phyloP scores from a whole-genome alignment of 805 yeast genomes.

The Suhomyces emberorum region DNA sequence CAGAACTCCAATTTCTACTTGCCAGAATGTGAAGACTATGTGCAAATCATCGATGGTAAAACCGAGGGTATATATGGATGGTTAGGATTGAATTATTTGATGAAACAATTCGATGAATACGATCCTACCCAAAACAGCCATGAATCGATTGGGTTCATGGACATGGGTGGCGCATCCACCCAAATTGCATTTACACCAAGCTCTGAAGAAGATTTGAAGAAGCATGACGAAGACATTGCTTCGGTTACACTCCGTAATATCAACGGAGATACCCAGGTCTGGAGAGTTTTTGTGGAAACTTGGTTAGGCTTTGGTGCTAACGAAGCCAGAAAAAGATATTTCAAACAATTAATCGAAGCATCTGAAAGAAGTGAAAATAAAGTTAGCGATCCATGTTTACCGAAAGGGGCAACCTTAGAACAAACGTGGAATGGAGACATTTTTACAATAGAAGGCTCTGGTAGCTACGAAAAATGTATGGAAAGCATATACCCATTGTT shows the following conservation, averaged over 20 bases:
- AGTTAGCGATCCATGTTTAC: constrained; percentile 78
- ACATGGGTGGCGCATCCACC: constrained; percentile 99
- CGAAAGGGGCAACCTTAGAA: constrained; percentile 51
- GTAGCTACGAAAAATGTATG: constrained; percentile 73
- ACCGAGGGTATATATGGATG: constrained; percentile 95
- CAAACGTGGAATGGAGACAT: constrained; percentile 45
- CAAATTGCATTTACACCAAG: constrained; percentile 92
- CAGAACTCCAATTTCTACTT: constrained; percentile 54
- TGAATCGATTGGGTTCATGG: constrained; percentile 88
- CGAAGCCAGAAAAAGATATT: constrained; percentile 77
- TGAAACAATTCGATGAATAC: constrained; percentile 58
- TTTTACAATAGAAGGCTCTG: constrained; percentile 66
- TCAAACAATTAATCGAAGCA: constrained; percentile 48
- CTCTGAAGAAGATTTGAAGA: constrained; percentile 50
- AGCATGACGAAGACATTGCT: constrained; percentile 72
- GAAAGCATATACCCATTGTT: constrained; percentile 71
- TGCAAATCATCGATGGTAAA: constrained; percentile 89
- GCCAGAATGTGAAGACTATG: constrained; percentile 62
- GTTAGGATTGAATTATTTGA: constrained; percentile 84
- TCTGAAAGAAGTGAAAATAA: constrained; percentile 12
- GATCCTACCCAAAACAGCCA: constrained; percentile 36
- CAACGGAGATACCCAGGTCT: constrained; percentile 67
- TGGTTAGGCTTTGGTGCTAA: constrained; percentile 99
- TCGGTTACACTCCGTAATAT: constrained; percentile 61
- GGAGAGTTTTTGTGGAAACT: constrained; percentile 90